phyloP scores from a whole-genome alignment of 2,329 filamentous ascomycete genomes.

The Pseudophaeomoniella oleicola region DNA sequence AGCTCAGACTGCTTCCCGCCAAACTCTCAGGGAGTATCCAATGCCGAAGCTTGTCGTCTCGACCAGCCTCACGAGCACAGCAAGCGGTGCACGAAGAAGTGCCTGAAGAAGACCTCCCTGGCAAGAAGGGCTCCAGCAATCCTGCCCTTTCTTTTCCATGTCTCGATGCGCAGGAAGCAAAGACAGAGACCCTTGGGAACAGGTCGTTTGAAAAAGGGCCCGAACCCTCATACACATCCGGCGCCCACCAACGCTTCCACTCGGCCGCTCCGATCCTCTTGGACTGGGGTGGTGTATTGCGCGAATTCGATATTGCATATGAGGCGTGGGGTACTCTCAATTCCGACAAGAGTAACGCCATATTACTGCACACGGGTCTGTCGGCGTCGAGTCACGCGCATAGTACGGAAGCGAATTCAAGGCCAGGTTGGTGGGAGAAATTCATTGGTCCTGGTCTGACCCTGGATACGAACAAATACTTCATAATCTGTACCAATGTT shows the following conservation, averaged over 20 bases:
- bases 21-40: too few relatives aligned
- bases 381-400: slow-evolving; percentile 96
- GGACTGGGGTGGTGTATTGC: slow-evolving; percentile 90
- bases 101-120: slow-evolving; percentile 11
- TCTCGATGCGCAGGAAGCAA: slow-evolving; percentile 67
- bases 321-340: slow-evolving; percentile 84
- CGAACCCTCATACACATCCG: slow-evolving; percentile 87
- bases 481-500: slow-evolving; percentile 92
- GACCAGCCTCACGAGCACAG: slow-evolving; percentile 1
- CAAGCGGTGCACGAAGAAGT: slow-evolving; percentile 8
- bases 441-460: slow-evolving; percentile 83
- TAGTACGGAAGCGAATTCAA: slow-evolving; percentile 72
- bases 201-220: slow-evolving; percentile 60
- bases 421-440: slow-evolving; percentile 96
- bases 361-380: slow-evolving; percentile 82
- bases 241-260: slow-evolving; percentile 64
- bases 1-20: slow-evolving; percentile 1
- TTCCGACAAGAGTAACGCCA: slow-evolving; percentile 67
- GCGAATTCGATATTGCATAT: slow-evolving; percentile 79
- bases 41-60: too few relatives aligned
- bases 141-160: slow-evolving; percentile 82
- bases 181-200: slow-evolving; percentile 50
- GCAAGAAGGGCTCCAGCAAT: slow-evolving; percentile 42
- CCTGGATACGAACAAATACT: slow-evolving; percentile 82
- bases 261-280: slow-evolving; percentile 62